Conservation (phyloP, 495 filamentous ascomycete species). For the Hypoxylon subgilvum region DNA sequence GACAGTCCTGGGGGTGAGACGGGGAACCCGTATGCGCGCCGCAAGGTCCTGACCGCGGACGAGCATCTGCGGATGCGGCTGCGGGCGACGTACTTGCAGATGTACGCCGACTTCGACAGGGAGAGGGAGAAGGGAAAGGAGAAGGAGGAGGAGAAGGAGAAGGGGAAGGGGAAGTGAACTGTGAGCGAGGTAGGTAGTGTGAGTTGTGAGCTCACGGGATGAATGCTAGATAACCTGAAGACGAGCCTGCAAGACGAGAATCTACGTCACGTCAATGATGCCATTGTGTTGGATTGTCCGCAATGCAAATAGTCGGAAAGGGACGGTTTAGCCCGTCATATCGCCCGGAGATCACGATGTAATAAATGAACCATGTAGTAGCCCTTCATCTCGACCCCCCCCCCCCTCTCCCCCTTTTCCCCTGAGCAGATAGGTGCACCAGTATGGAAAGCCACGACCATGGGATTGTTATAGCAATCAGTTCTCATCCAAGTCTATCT, state of each 20-base stretch:
- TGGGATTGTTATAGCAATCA: not conserved
- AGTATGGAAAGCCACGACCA: not conserved
- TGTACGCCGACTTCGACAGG: conserved; percentile 44
- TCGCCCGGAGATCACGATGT: too few species aligned
- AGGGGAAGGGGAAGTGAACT: not conserved
- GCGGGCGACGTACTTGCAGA: conserved; percentile 70
- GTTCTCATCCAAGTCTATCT: not conserved
- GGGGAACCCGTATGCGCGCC: too few species aligned
- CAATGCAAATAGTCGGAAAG: too few species aligned
- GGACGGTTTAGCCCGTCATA: too few species aligned
- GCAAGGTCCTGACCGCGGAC: conserved; percentile 74
- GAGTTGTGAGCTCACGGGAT: too few species aligned
- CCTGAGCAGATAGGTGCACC: not conserved
- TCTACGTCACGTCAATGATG: too few species aligned
- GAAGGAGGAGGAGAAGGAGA: not conserved
- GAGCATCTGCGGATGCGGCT: conserved; percentile 81
- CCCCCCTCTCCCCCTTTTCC: too few species aligned
- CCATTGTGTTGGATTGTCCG: not conserved
- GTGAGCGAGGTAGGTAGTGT: not conserved
- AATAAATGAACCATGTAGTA: too few species aligned
- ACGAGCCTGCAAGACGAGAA: too few species aligned
- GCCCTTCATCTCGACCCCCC: too few species aligned
- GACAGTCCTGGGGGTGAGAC: too few species aligned
- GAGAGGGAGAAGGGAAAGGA: conserved; percentile 40
- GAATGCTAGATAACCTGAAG: too few species aligned